Conservation (phyloP, 352 stramenopile genomes). For the Globisporangium heterothallicum region DNA sequence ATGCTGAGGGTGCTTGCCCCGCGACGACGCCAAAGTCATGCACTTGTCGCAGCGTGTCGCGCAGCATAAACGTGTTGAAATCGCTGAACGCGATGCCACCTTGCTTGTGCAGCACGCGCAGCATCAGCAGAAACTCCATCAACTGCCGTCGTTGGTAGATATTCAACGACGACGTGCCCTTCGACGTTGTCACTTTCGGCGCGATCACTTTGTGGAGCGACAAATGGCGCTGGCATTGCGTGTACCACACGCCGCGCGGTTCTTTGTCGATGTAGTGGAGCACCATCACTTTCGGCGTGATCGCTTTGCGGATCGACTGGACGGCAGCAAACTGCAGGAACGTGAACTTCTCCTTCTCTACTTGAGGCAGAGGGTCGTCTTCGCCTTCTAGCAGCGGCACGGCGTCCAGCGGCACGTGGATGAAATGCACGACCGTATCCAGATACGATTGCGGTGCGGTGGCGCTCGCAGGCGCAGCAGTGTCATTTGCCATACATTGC, state of each 20-base stretch:
- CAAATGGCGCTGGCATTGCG: constrained; percentile 37
- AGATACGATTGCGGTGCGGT: not conserved
- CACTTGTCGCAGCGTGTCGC: constrained; percentile 1
- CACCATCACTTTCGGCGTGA: constrained; percentile 27
- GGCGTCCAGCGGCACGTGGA: constrained; percentile 23
- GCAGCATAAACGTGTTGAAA: constrained; percentile 42
- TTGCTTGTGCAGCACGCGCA: constrained; percentile 27
- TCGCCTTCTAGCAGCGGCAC: constrained; percentile 12
- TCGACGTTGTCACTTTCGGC: constrained; percentile 12
- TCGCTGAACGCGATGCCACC: constrained; percentile 35
- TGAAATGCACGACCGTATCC: constrained; percentile 25
- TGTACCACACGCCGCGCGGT: constrained; percentile 39
- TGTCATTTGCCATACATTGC: constrained; percentile 1
- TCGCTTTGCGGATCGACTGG: constrained; percentile 20
- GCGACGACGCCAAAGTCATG: constrained; percentile 15
- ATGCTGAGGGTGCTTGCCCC: constrained; percentile 8
- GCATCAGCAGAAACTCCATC: constrained; percentile 30
- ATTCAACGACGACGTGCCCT: constrained; percentile 3
- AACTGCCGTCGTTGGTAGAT: constrained; percentile 22
- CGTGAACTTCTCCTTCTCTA: constrained; percentile 22
- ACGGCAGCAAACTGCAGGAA: constrained; percentile 36
- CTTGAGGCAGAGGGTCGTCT: not conserved
- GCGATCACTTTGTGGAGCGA: constrained; percentile 34
- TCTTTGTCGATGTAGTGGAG: constrained; percentile 30
- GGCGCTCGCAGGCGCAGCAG: not conserved